These are phyloP conservation scores for Ceratocystis harringtonii DNA, from an alignment of 2,329 filamentous ascomycete species.

Conservation along the genomic window DNA sequence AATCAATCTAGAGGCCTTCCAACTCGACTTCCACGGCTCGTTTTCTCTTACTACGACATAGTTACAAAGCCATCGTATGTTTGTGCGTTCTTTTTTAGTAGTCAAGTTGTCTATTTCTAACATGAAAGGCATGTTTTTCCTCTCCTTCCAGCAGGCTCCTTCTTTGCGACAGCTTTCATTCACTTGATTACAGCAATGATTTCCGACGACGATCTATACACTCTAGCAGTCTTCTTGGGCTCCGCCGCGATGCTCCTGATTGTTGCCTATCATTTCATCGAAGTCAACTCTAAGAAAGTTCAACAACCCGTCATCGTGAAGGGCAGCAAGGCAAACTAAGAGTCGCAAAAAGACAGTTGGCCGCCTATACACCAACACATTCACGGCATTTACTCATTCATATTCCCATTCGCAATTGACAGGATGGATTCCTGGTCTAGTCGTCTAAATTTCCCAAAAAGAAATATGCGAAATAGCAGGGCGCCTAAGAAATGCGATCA, in stretches of 20 bases:
- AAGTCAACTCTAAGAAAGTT: constrained; percentile 55
- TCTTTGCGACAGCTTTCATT: not conserved
- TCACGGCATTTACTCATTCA: not conserved
- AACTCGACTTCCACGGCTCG: not conserved
- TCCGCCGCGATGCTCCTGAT: constrained; percentile 81
- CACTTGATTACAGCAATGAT: constrained; percentile 54
- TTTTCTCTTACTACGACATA: not conserved
- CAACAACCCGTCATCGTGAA: constrained; percentile 11
- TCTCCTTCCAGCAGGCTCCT: not conserved
- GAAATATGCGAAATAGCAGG: not conserved
- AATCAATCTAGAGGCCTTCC: not conserved
- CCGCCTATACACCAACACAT: too few relatives aligned
- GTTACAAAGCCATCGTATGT: not conserved
- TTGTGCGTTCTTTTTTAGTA: not conserved
- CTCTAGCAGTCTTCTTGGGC: constrained; percentile 83
- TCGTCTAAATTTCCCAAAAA: not conserved
- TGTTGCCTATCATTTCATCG: constrained; percentile 88
- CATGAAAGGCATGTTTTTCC: not conserved
- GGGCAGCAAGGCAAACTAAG: constrained; percentile 13
- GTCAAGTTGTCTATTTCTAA: not conserved
- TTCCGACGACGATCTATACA: constrained; percentile 80
- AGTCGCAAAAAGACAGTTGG: not conserved
- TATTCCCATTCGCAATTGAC: not conserved
- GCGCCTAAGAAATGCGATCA: not conserved
- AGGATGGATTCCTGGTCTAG: not conserved